Conservation (phyloP, 2,329 filamentous ascomycete genomes). For the Pyrenophora teres region DNA sequence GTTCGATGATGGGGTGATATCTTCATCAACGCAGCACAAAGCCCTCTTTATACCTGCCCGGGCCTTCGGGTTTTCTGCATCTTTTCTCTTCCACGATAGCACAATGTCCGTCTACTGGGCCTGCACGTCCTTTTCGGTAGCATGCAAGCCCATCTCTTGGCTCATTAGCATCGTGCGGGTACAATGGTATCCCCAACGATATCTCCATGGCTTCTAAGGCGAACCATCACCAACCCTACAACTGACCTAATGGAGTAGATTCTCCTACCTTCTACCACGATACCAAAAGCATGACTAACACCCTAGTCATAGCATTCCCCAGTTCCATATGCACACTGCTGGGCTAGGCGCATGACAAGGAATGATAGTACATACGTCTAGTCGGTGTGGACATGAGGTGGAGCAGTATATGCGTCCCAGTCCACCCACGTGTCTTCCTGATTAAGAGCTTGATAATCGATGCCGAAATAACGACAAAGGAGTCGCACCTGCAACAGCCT, state of each 20-base stretch:
- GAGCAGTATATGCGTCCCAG: background rate
- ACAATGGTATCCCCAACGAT: conserved; percentile 1
- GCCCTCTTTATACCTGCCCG: conserved; percentile 33
- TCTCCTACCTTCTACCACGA: background rate
- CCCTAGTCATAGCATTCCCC: background rate
- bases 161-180: background rate
- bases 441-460: conserved; percentile 30
- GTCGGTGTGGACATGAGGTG: too few relatives aligned
- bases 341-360: conserved; percentile 4
- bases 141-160: background rate
- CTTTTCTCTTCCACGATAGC: background rate
- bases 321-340: background rate
- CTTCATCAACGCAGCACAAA: conserved; percentile 6
- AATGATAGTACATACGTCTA: background rate
- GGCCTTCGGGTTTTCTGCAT: background rate
- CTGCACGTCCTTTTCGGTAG: background rate
- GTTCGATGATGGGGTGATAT: conserved; percentile 23
- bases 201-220: conserved; percentile 8
- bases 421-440: conserved; percentile 6
- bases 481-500: background rate
- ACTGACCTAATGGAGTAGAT: background rate
- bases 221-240: conserved; percentile 4
- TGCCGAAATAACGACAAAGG: background rate
- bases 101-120: background rate
- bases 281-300: conserved; percentile 24